These are phyloP conservation scores for Emergomyces orientalis DNA, from an alignment of 2,329 filamentous ascomycete species.

Conservation along the genomic window DNA sequence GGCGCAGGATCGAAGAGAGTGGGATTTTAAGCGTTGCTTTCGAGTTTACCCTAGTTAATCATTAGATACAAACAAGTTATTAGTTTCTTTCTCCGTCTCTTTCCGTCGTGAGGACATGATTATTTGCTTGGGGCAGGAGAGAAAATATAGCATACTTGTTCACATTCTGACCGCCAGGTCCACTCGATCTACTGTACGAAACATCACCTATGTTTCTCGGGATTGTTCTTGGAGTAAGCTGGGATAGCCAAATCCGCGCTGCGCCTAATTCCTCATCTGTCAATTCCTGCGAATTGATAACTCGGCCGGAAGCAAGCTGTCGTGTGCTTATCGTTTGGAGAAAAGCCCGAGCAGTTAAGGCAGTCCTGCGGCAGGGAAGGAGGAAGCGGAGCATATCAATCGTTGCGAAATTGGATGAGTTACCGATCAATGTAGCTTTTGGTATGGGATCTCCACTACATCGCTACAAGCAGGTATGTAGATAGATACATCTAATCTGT, in stretches of 20 bases:
- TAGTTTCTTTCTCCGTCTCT: not conserved
- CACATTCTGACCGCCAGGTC: conserved; percentile 59
- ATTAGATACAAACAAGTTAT: not conserved
- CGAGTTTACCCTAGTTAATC: conserved; percentile 48
- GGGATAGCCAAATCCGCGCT: conserved; percentile 49
- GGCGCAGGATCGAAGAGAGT: conserved; percentile 42
- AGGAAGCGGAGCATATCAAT: conserved; percentile 1
- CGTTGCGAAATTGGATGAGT: not conserved
- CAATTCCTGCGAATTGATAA: conserved; percentile 9
- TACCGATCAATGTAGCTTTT: not conserved
- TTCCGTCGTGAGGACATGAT: not conserved
- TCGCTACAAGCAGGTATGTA: not conserved
- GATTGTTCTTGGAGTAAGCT: conserved; percentile 45
- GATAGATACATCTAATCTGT: not conserved
- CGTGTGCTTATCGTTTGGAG: conserved; percentile 13
- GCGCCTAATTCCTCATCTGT: conserved; percentile 29
- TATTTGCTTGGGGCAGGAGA: not conserved
- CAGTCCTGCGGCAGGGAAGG: not conserved
- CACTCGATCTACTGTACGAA: conserved; percentile 55
- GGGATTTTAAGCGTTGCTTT: conserved; percentile 56
- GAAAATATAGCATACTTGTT: conserved; percentile 48
- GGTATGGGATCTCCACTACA: not conserved
- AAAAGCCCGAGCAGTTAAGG: not conserved
- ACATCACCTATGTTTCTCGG: conserved; percentile 49
- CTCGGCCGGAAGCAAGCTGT: conserved; percentile 12